Evolutionary conservation across 2,329 filamentous ascomycete genomes (phyloP).

Genomic region (Parafenestella ontariensis): DNA sequence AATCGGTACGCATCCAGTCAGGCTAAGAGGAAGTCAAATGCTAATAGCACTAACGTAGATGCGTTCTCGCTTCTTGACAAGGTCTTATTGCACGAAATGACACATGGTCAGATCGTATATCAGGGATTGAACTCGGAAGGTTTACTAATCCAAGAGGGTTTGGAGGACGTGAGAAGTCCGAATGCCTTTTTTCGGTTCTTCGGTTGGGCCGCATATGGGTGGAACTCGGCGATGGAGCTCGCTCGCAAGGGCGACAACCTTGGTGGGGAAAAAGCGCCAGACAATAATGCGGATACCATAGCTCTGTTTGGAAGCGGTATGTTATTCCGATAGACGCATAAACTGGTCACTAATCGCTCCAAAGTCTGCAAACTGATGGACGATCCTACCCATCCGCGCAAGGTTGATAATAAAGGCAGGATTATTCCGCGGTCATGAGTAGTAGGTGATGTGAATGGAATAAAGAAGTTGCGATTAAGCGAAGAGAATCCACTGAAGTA

Average conservation of each 20-base stretch:
- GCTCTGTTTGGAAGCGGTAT: slow-evolving; percentile 15
- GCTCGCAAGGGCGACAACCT: neutral
- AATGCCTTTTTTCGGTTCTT: neutral
- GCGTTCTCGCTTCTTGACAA: slow-evolving; percentile 15
- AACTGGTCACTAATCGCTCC: neutral
- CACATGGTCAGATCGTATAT: slow-evolving; percentile 10
- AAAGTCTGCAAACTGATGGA: slow-evolving; percentile 11
- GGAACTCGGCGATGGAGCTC: slow-evolving; percentile 3
- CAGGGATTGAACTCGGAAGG: neutral
- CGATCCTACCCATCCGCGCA: neutral
- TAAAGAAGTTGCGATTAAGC: too few species aligned
- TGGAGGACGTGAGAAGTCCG: neutral
- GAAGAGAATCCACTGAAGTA: too few species aligned
- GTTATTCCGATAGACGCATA: neutral
- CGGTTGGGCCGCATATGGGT: slow-evolving; percentile 9
- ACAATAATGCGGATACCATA: slow-evolving; percentile 17
- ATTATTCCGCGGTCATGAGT: neutral
- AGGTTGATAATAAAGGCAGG: slow-evolving; percentile 4
- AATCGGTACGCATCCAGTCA: slow-evolving; percentile 10
- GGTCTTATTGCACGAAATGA: slow-evolving; percentile 24
- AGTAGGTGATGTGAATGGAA: too few species aligned
- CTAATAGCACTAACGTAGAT: slow-evolving; percentile 6
- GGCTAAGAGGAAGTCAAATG: neutral
- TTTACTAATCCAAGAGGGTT: neutral
- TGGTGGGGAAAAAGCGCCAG: slow-evolving; percentile 3